Percentiles rank a stretch among this genome's conserved stretches.
phyloP scores from a whole-genome alignment of 2,329 filamentous ascomycete species.

The Trichoderma lentiforme region DNA sequence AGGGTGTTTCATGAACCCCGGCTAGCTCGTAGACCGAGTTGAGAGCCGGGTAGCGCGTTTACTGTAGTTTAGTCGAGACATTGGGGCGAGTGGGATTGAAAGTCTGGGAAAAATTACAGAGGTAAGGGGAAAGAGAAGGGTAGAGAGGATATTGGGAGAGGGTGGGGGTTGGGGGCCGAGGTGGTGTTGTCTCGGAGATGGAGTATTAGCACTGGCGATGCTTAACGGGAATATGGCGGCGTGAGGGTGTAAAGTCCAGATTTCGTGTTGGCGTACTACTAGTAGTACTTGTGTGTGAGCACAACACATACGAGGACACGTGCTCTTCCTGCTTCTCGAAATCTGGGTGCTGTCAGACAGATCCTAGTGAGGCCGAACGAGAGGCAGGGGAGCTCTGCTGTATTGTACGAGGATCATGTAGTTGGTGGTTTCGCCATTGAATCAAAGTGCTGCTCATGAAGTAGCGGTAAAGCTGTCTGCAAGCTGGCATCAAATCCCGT shows the following conservation, averaged over 20 bases:
- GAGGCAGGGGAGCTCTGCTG: background rate
- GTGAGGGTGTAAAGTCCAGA: background rate
- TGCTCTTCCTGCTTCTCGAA: background rate
- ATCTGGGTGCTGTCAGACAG: background rate
- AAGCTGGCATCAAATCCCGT: background rate
- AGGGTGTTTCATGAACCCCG: conserved; percentile 13
- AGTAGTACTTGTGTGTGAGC: background rate
- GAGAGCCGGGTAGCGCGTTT: background rate
- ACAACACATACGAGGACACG: background rate
- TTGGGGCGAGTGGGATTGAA: background rate
- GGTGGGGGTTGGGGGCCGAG: background rate
- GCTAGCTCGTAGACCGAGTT: background rate
- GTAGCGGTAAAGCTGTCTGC: background rate
- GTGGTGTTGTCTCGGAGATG: background rate
- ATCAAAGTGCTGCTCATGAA: background rate
- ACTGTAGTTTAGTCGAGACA: background rate
- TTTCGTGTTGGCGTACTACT: background rate
- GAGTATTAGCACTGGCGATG: background rate
- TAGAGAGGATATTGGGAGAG: background rate
- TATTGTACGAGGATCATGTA: background rate
- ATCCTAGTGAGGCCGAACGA: background rate
- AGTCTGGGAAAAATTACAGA: background rate
- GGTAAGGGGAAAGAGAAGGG: background rate
- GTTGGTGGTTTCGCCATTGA: background rate
- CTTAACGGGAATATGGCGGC: background rate